Conservation (phyloP, 352 stramenopile genomes). For the Pythium apleroticum region DNA sequence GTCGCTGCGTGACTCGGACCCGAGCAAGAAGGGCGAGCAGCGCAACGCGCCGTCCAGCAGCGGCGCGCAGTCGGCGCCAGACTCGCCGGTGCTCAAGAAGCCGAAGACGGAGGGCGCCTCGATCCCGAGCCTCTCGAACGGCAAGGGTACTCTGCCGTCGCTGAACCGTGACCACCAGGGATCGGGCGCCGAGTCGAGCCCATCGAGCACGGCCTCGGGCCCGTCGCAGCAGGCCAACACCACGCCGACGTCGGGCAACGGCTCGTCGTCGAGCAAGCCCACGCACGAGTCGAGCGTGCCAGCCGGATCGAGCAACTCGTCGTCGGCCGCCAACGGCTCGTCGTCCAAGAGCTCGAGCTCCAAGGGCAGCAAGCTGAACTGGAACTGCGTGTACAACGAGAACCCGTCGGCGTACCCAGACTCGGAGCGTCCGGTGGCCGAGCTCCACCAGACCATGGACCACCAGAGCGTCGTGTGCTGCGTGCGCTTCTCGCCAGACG, state of each 20-base stretch:
- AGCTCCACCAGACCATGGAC: slow-evolving; percentile 89
- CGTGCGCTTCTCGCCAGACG: slow-evolving; percentile 81
- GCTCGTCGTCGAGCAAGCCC: slow-evolving; percentile 24
- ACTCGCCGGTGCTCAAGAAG: slow-evolving; percentile 77
- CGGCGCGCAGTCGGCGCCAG: slow-evolving; percentile 36
- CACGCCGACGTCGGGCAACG: slow-evolving; percentile 30
- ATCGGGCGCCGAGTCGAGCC: slow-evolving; percentile 59
- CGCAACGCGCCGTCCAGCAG: slow-evolving; percentile 30
- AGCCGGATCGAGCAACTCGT: slow-evolving; percentile 14
- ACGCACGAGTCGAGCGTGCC: slow-evolving; percentile 18
- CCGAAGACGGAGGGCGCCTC: slow-evolving; percentile 56
- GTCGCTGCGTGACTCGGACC: slow-evolving; percentile 51
- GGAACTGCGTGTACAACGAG: slow-evolving; percentile 81
- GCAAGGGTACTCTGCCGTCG: slow-evolving; percentile 52
- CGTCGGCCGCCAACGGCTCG: slow-evolving; percentile 31
- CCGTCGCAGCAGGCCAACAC: slow-evolving; percentile 27
- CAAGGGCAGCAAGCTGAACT: slow-evolving; percentile 84
- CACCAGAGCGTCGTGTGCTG: slow-evolving; percentile 89
- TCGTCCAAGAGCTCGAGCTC: slow-evolving; percentile 76
- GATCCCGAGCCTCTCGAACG: slow-evolving; percentile 73
- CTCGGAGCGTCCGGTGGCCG: slow-evolving; percentile 72
- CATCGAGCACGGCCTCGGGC: slow-evolving; percentile 34
- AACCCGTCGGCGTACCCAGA: slow-evolving; percentile 71
- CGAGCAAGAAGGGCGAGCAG: slow-evolving; percentile 55
- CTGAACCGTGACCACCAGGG: slow-evolving; percentile 57